Conservation (phyloP, 768 basidiomycete genomes). For the Kwoniella sp. region DNA sequence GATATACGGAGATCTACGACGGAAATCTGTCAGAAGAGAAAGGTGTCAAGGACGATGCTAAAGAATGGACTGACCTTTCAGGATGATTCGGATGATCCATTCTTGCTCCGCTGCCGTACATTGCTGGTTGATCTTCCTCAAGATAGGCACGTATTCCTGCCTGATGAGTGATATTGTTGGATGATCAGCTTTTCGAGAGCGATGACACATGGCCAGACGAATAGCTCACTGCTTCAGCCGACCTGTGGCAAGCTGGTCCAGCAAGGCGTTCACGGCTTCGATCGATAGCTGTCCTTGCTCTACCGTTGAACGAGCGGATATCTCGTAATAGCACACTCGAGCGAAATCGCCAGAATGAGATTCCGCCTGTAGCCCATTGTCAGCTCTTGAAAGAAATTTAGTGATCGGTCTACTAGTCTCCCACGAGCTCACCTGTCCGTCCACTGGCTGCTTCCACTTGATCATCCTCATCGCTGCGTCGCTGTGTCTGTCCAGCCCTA, state of each 20-base stretch:
- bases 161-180: constrained; percentile 57
- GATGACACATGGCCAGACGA: constrained; percentile 19
- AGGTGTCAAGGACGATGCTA: not conserved
- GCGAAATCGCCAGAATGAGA: constrained; percentile 76
- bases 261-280: constrained; percentile 76
- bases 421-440: constrained; percentile 45
- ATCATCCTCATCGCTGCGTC: constrained; percentile 78
- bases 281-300: constrained; percentile 68
- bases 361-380: constrained; percentile 25
- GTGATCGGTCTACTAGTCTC: not conserved
- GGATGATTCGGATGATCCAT: constrained; percentile 94
- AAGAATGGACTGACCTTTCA: constrained; percentile 69
- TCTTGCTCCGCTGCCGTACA: constrained; percentile 84
- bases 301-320: constrained; percentile 74
- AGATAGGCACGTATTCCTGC: constrained; percentile 71
- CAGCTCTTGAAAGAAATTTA: not conserved
- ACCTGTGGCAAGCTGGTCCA: constrained; percentile 75
- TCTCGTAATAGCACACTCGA: constrained; percentile 80
- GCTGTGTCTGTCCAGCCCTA: constrained; percentile 77
- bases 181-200: not conserved
- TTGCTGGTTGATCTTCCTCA: constrained; percentile 67
- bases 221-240: constrained; percentile 60
- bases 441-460: constrained; percentile 71
- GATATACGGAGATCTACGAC: constrained; percentile 83
- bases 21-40: not conserved